Conservation (phyloP, 495 filamentous ascomycete genomes). For the Aspergillus saccharolyticus region DNA sequence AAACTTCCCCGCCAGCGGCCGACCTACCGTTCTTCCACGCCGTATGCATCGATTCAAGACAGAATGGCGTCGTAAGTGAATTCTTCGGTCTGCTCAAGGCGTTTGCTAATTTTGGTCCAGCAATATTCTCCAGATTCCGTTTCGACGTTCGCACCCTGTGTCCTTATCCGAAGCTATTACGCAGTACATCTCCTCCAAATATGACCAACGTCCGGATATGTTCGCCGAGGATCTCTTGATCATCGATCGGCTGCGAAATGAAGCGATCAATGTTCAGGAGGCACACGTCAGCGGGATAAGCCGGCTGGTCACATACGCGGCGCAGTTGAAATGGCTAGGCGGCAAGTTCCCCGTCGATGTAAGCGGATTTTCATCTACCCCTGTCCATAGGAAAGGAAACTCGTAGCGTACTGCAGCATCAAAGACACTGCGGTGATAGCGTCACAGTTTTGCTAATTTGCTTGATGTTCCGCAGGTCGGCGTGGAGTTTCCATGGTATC, state of each 20-base stretch:
- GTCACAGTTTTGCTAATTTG: no score
- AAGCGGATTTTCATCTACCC: conserved; percentile 17
- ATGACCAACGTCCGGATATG: conserved; percentile 99
- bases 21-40: conserved; percentile 13
- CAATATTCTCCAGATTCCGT: conserved; percentile 66
- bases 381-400: neutral
- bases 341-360: conserved; percentile 98
- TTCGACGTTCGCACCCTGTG: conserved; percentile 75
- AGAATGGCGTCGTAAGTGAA: conserved; percentile 44
- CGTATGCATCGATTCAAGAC: conserved; percentile 11
- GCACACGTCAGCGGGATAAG: conserved; percentile 84
- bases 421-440: neutral
- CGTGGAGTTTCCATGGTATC: conserved; percentile 93
- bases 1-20: conserved; percentile 19
- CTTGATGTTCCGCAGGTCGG: conserved; percentile 60
- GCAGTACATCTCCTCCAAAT: conserved; percentile 96
- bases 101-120: conserved; percentile 18
- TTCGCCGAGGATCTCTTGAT: conserved; percentile 83
- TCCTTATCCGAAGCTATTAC: conserved; percentile 78
- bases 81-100: neutral
- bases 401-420: conserved; percentile 4
- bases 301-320: conserved; percentile 83
- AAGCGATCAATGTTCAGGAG: conserved; percentile 82
- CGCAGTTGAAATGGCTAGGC: conserved; percentile 87
- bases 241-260: conserved; percentile 74